Percentiles rank a stretch among this genome's conserved stretches.
Evolutionary conservation across 768 basidiomycete genomes (phyloP).

Genomic region (Lentinula sp.): DNA sequence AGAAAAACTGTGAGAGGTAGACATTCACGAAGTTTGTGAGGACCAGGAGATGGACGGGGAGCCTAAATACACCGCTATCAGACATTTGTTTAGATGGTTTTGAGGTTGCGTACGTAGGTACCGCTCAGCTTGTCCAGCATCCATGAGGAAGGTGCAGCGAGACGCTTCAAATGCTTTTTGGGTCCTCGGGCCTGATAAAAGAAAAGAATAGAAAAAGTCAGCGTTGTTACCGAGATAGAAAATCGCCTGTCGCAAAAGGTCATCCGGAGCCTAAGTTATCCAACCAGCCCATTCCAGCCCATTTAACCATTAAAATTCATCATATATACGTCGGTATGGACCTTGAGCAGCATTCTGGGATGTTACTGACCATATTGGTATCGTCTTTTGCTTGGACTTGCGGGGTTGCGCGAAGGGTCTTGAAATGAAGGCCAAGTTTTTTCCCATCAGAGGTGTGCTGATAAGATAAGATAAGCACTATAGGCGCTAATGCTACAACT

Average conservation of each 20-base stretch:
- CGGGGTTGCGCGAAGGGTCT: conserved; percentile 2
- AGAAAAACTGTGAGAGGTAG: conserved; percentile 97
- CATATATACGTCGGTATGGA: background rate
- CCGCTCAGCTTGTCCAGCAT: conserved; percentile 99
- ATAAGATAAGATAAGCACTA: background rate
- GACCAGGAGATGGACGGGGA: conserved; percentile 95
- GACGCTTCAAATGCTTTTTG: conserved; percentile 98
- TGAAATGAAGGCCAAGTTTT: background rate
- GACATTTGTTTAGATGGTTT: background rate
- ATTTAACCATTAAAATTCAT: background rate
- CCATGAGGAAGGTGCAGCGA: conserved; percentile 97
- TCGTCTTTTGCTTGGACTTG: conserved; percentile 11
- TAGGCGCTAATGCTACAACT: background rate
- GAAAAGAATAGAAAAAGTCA: conserved; percentile 20
- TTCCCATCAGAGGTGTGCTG: background rate
- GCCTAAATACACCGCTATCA: conserved; percentile 45
- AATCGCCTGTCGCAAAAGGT: conserved; percentile 18
- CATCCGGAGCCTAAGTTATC: conserved; percentile 27
- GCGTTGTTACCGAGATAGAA: conserved; percentile 4
- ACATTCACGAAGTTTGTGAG: conserved; percentile 98
- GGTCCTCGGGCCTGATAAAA: conserved; percentile 84
- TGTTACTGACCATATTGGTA: conserved; percentile 42
- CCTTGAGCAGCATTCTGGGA: background rate
- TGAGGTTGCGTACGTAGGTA: conserved; percentile 65
- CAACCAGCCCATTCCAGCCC: conserved; percentile 36